Evolutionary conservation across 441 rosid species (phyloP).

Genomic region (Omphalea diandra): DNA sequence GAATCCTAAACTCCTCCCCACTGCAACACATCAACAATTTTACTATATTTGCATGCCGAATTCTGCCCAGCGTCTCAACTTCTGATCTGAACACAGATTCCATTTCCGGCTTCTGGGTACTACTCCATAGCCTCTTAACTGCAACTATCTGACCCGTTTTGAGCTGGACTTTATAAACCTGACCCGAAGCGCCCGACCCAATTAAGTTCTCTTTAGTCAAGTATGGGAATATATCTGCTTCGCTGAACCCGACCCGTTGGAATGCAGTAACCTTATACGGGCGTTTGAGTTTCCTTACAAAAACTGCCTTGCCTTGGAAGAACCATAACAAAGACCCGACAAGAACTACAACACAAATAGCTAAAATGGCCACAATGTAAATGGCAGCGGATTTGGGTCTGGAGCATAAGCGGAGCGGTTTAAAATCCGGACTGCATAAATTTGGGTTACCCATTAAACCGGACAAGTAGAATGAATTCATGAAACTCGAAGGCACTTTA

Average conservation of each 20-base stretch:
- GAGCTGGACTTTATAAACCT: conserved; percentile 49
- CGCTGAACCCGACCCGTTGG: conserved; percentile 51
- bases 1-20: conserved; percentile 40
- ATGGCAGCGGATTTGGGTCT: conserved; percentile 26
- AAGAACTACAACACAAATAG: conserved; percentile 28
- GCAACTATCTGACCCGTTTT: conserved; percentile 58
- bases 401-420: conserved; percentile 44
- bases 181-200: conserved; percentile 65
- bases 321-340: conserved; percentile 43
- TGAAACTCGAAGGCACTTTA: conserved; percentile 48
- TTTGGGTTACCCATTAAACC: conserved; percentile 61
- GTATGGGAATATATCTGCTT: conserved; percentile 39
- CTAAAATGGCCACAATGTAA: conserved; percentile 30
- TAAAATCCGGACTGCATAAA: conserved; percentile 52
- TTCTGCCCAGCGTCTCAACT: conserved; percentile 54
- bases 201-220: conserved; percentile 47
- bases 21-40: conserved; percentile 51
- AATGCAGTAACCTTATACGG: conserved; percentile 41
- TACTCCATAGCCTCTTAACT: conserved; percentile 53
- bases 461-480: conserved; percentile 20
- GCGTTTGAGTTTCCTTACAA: conserved; percentile 24
- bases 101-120: conserved; percentile 29
- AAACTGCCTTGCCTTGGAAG: conserved; percentile 32
- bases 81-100: conserved; percentile 57
- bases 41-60: conserved; percentile 62